Percentiles rank a stretch among this genome's conserved stretches.
Conservation (phyloP, 2,329 filamentous ascomycete genomes). For the Aspergillus sp. region DNA sequence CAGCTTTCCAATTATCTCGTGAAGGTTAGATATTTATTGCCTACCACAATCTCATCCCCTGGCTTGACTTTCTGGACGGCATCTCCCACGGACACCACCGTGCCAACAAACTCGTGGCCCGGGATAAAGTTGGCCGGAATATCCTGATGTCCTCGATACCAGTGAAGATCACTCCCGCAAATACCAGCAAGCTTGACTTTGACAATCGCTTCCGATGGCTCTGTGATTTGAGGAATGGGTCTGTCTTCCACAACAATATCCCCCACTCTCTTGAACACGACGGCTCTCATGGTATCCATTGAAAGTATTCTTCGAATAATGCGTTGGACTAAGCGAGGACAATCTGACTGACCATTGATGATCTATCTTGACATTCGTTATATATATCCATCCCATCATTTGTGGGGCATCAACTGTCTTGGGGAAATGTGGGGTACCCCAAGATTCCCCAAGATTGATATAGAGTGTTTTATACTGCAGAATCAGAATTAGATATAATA, state of each 20-base stretch:
- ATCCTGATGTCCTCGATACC: slow-evolving; percentile 64
- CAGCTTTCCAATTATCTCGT: no score
- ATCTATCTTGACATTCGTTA: no score
- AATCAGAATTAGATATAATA: no score
- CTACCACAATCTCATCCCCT: slow-evolving; percentile 68
- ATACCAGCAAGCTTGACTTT: slow-evolving; percentile 73
- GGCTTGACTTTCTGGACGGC: slow-evolving; percentile 61
- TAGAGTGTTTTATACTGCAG: no score
- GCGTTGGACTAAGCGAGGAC: no score
- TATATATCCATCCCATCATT: no score
- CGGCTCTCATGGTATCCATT: slow-evolving; percentile 69
- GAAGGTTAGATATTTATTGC: no score
- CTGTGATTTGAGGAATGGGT: slow-evolving; percentile 65
- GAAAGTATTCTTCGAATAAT: background rate
- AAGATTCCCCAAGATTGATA: no score
- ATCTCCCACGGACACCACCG: slow-evolving; percentile 61
- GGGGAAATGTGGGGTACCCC: no score
- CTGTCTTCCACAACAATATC: slow-evolving; percentile 68
- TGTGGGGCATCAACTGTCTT: no score
- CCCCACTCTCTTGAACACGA: slow-evolving; percentile 72
- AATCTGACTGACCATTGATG: no score
- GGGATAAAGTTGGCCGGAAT: slow-evolving; percentile 48
- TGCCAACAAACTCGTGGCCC: slow-evolving; percentile 76
- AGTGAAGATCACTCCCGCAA: slow-evolving; percentile 78
- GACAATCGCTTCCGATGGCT: slow-evolving; percentile 68